Evolutionary conservation across 2,329 filamentous ascomycete genomes (phyloP), one percentile per base, ranked within the genome.

Genomic region (Volutella citrinella): DNA sequence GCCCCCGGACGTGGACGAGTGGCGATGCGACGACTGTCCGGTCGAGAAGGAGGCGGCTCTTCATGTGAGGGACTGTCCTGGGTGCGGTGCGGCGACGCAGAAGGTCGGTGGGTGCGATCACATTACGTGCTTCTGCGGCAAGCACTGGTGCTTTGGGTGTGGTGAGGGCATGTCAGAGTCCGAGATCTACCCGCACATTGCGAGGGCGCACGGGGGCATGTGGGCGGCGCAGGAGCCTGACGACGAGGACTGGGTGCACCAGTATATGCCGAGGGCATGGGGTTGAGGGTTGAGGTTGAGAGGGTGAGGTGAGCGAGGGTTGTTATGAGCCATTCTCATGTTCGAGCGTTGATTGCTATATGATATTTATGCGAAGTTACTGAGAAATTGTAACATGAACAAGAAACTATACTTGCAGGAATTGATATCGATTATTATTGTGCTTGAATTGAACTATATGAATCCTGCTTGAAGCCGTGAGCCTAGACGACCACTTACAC

Each of bases 111-210:
- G 65, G 1, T 68, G 64, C 27, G 59, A 59, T 15, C 65, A 69
- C 39, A 67, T 69, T 4, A 43, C 31, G 6, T 68, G 63, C 40
- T 45, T 57, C 8, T 64, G 59, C 21, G 46, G 50, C 3, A 46
- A 42, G 12, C 57, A 68, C 36, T 68, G 65, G 65, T 69, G 64
- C 35, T 69, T 58, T 53, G 49, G 54, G 10, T 69, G 61, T 41
- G 61, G 64, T 1, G 38, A 54, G 38, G 40, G 43, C 12, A 54
- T 52, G 10, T 38, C 40, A 5, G 29, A 31, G 4, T 22, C 27
- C 1, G 28, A 40, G 4, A 64, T 70, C 16, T 70, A 69, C 39
- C 10, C 19, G 2, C 66, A 70, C 37, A 61, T 70, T 45, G 32
- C 28, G 5, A 14, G 24, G 10, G 53, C 35, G 14, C 63, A 68